Base-by-base conservation (phyloP, 202 grass and related monocot genomes). In the Zizania palustris region DNA sequence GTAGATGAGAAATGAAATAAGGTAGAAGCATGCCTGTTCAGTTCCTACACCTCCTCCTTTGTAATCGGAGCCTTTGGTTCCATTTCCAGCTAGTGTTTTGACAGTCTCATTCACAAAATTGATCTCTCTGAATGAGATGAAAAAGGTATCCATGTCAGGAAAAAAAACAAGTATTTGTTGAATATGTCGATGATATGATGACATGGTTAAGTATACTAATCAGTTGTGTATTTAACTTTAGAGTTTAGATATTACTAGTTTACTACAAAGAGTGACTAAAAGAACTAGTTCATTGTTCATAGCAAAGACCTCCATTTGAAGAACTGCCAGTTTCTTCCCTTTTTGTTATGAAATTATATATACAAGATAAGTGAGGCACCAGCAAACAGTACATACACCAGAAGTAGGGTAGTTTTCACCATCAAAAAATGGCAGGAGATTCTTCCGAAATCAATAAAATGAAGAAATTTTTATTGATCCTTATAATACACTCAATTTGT, bases 71-170 rank as follows among this genome's bases (percentile, higher is more conserved):
- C 94, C 94, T 90, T 97, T 97, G 5, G 73, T 93, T 74, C 91
- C 91, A 73, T 93, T 97, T 88, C 94, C 94, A 80, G 94, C 91
- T 73, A 97, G 86, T 67, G 94, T 97, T 92, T 70, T 88, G 63
- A 97, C 94, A 58, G 82, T 93, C 76, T 97, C 91, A 39, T 88
- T 81, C 63, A 97, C 86, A 90, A 97, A 97, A 88, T 92, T 83
- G 74, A 97, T 86, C 74, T 93, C 94, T 82, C 94, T 97, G 73
- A 11, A 73, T 46, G 71, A 75, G 36, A 71, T 75, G 55, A 65
- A 71, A 77, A 40, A 57, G n/a, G 15, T 63, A 70, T 54, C 66
- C 8, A 71, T 15, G 61, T 46, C 56, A 84, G 20, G 56, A 70
- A 71, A 85, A 54, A 6, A 6, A 65, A 69, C 53, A 15, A 73